Conservation (phyloP, 2,329 filamentous ascomycete genomes). For the Harringtonia lauricola region DNA sequence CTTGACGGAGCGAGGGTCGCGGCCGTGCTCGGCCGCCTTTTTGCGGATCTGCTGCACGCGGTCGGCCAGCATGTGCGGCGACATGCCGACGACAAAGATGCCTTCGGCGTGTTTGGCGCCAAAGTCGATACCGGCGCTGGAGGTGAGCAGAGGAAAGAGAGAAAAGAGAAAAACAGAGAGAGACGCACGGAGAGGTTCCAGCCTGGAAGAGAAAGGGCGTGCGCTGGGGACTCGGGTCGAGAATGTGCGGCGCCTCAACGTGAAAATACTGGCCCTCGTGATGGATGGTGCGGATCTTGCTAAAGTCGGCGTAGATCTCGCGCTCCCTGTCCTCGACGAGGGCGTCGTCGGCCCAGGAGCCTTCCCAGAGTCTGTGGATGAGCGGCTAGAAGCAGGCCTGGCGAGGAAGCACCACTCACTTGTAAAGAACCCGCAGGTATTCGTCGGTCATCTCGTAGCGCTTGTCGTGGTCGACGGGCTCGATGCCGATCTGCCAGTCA, state of each 20-base stretch:
- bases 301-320: neutral
- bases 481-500: slow-evolving; percentile 1
- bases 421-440: slow-evolving; percentile 12
- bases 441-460: slow-evolving; percentile 14
- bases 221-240: slow-evolving; percentile 7
- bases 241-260: neutral
- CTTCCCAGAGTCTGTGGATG: too few relatives aligned
- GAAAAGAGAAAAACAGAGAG: too few relatives aligned
- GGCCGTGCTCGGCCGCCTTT: slow-evolving; percentile 1
- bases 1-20: slow-evolving; percentile 11
- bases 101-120: slow-evolving; percentile 13
- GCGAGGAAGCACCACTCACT: neutral
- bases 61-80: neutral
- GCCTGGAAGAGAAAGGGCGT: slow-evolving; percentile 16
- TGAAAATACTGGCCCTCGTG: neutral
- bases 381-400: too few relatives aligned
- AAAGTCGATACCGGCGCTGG: slow-evolving; percentile 11
- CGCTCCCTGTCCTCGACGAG: neutral
- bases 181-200: slow-evolving; percentile 12
- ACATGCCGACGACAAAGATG: slow-evolving; percentile 5
- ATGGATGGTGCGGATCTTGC: neutral
- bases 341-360: slow-evolving; percentile 5
- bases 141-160: too few relatives aligned
- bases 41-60: neutral
- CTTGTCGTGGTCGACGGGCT: slow-evolving; percentile 11